Percentiles rank a stretch among this genome's conserved stretches.
These are phyloP conservation scores for Boletus reticuloceps DNA, from an alignment of 768 basidiomycete species.

Conservation along the genomic window DNA sequence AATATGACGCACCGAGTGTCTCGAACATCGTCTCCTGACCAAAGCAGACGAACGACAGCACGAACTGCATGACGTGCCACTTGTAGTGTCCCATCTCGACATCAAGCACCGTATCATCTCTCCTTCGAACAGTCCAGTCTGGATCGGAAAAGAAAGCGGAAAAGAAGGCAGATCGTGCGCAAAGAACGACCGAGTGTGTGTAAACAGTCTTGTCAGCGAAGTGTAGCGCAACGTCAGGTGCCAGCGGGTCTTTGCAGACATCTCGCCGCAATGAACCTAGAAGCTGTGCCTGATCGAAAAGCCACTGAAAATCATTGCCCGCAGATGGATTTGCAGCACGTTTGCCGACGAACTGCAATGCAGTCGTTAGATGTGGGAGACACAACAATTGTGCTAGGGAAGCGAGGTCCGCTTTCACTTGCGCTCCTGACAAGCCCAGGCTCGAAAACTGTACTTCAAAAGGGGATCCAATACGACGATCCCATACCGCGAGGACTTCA, in stretches of 20 bases:
- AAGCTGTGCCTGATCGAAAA: conserved; percentile 41
- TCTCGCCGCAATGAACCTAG: background rate
- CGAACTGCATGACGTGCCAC: conserved; percentile 73
- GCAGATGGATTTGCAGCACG: conserved; percentile 49
- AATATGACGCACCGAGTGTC: conserved; percentile 50
- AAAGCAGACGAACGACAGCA: conserved; percentile 74
- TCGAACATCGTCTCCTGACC: conserved; percentile 74
- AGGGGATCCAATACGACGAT: conserved; percentile 55
- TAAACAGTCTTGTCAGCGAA: conserved; percentile 64
- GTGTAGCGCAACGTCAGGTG: conserved; percentile 69
- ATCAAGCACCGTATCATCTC: conserved; percentile 47
- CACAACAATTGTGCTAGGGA: conserved; percentile 55
- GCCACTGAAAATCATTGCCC: conserved; percentile 42
- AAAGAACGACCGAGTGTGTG: conserved; percentile 73
- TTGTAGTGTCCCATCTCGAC: conserved; percentile 70
- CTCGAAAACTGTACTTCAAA: conserved; percentile 40
- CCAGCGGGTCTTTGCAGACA: conserved; percentile 29
- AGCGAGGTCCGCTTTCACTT: conserved; percentile 64
- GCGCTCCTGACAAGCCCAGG: conserved; percentile 41
- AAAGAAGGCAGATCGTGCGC: conserved; percentile 83
- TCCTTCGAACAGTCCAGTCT: conserved; percentile 74
- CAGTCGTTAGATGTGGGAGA: conserved; percentile 50
- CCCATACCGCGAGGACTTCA: conserved; percentile 79
- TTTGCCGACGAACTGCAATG: conserved; percentile 63
- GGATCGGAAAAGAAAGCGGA: conserved; percentile 76